Evolutionary conservation across 345 rosid genomes (phyloP), one percentile per base, ranked within the genome.

Genomic region (Turritis glabra): DNA sequence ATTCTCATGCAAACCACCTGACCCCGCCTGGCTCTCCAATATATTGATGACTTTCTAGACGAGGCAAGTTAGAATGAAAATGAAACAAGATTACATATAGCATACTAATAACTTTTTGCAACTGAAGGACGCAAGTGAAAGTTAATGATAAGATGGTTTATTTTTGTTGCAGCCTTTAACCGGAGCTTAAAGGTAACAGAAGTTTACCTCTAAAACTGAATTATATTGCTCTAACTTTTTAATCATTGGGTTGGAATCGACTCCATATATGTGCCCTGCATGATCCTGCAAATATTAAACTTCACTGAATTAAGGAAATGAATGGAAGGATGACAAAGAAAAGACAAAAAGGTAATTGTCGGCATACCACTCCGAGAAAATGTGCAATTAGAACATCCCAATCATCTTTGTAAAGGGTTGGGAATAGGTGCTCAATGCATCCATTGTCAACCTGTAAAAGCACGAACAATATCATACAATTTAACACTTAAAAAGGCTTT

Each of bases 381-480:
- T 94, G 98, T 0, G 97, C 96, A 78, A 94, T 87, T 22, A 94
- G 96, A 60, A 92, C 97, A 79, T 92, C 97, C 97, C 97, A 94
- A 69, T 94, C 93, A 64, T 90, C 88, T 77, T 88, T 40, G 64
- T 84, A 81, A 35, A 92, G 80, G 14, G 96, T 77, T 14, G 97
- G 97, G 55, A 91, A 66, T 46, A 94, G 78, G 63, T 91, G 86
- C 35, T 92, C 92, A 50, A 86, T 84, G 85, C 99, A 94, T 76
- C 99, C 99, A 38, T 89, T 86, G 71, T 91, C 97, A 43, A 92
- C 99, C 97, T 94, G 81, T 47, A 71, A 72, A 11, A 64, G 1
- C 21, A 32, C 6, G 8, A 40, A 8, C 5, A 46, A 12, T 27
- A 32, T 51, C 50, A 58, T 53, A 59, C 68, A 22, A n/a, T 61